phyloP scores from a whole-genome alignment of 2,329 filamentous ascomycete genomes.

The Talaromyces sp. region DNA sequence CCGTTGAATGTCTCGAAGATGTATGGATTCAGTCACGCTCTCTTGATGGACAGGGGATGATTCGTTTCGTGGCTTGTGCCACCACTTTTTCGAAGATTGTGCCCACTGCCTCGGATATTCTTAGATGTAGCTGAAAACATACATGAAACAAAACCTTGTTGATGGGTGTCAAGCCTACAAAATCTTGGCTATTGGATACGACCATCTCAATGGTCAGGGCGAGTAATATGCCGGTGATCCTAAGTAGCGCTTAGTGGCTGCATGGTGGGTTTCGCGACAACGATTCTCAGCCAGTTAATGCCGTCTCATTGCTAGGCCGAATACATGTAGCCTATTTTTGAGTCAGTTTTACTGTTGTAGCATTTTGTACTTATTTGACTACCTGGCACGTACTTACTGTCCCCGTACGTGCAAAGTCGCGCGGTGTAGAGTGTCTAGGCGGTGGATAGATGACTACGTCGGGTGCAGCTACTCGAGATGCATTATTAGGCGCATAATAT shows the following conservation, averaged over 20 bases:
- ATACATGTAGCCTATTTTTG: background rate
- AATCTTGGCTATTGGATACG: background rate
- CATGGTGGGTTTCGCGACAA: background rate
- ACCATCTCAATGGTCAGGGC: background rate
- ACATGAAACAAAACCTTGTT: background rate
- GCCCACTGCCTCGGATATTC: too few relatives aligned
- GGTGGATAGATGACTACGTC: background rate
- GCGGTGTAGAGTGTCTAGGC: background rate
- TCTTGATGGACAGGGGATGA: background rate
- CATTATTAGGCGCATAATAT: too few relatives aligned
- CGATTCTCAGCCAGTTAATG: constrained; percentile 1
- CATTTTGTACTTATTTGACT: too few relatives aligned
- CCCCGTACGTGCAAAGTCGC: background rate
- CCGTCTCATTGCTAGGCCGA: background rate
- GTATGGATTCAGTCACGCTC: background rate
- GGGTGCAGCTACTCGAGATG: background rate
- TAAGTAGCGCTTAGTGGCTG: background rate
- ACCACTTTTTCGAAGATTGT: background rate
- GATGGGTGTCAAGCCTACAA: background rate
- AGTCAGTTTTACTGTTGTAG: too few relatives aligned
- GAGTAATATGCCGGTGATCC: background rate
- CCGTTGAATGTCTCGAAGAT: background rate
- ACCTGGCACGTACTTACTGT: too few relatives aligned
- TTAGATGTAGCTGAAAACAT: background rate
- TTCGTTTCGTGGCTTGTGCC: background rate